Base-by-base conservation (phyloP, 192 early-diverging fungal species). In the Backusella macrospora region DNA sequence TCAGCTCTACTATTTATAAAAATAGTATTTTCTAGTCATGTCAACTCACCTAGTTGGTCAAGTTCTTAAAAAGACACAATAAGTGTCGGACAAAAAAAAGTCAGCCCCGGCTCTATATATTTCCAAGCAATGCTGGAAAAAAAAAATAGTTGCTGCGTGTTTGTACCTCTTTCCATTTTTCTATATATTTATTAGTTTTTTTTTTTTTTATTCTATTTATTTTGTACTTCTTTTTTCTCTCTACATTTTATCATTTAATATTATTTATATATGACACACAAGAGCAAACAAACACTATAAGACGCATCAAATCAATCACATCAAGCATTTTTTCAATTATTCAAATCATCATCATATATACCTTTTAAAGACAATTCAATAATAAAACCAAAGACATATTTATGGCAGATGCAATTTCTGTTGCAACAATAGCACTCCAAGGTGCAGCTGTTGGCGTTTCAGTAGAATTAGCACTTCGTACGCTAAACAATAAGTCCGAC, bases 401-500 rank as follows among this genome's bases (percentile, higher is more conserved):
- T 39, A 66, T 66, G 65, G 21, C 65, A 66, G 37, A 38, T 43
- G 65, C 65, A 66, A 6, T 66, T 21, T n/a, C 40, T 42, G 65
- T 70, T 38, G 48, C 68, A 48, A 70, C 68, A 37, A 70, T 49
- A 47, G 68, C 47, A 9, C 23, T 70, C 21, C 45, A 70, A 48
- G 68, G 68, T 48, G 68, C 68, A 47, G 47, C 45, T 70, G 46
- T 52, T n/a, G 34, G 45, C 5, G 47, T 70, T 1, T 49, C 46
- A 18, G 43, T 5, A 26, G 68, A 70, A 40, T 38, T 70, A 18
- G 47, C 47, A 37, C 2, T 70, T 48, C 45, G 34, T 21, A 70
- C 45, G 42, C 40, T 75, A 10, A 43, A 62, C 48, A 40, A 29
- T 9, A 46, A 38, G 16, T 69, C 68, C 45, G 72, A 73, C 16